Percentiles rank a stretch among this genome's conserved stretches.
These are phyloP conservation scores for Salix udensis DNA, from an alignment of 345 rosid species.

Conservation along the genomic window DNA sequence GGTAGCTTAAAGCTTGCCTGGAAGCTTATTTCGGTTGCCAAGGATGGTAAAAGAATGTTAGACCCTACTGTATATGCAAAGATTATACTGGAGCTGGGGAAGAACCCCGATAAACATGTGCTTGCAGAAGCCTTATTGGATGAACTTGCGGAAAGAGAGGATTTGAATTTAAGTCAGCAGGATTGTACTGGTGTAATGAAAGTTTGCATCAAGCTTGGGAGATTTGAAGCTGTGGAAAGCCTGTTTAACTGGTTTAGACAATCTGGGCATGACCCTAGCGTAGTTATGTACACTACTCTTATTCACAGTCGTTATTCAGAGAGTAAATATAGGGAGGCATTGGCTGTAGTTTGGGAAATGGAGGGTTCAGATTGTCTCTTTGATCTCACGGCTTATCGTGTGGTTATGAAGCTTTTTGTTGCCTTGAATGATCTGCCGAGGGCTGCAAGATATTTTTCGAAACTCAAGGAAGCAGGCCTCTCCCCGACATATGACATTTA, in stretches of 20 bases:
- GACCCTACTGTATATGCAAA: conserved; percentile 64
- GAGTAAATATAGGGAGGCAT: conserved; percentile 65
- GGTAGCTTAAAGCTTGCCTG: conserved; percentile 62
- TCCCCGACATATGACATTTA: conserved; percentile 69
- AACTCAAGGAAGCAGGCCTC: conserved; percentile 81
- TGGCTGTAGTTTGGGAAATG: conserved; percentile 85
- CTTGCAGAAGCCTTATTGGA: conserved; percentile 47
- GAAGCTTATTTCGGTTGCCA: conserved; percentile 58
- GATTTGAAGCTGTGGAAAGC: conserved; percentile 58
- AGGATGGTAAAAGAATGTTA: conserved; percentile 50
- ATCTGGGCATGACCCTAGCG: conserved; percentile 49
- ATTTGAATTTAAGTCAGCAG: conserved; percentile 58
- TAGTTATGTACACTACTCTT: conserved; percentile 82
- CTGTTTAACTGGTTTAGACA: conserved; percentile 61
- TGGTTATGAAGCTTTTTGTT: conserved; percentile 64
- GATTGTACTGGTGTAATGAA: conserved; percentile 87
- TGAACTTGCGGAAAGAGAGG: conserved; percentile 66
- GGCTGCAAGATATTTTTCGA: conserved; percentile 70
- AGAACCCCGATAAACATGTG: conserved; percentile 61
- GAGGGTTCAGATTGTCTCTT: conserved; percentile 64
- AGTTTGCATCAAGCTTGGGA: conserved; percentile 53
- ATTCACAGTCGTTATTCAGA: conserved; percentile 66
- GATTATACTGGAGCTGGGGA: conserved; percentile 64
- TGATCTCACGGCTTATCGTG: conserved; percentile 86
- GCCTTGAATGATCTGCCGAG: conserved; percentile 70